Conservation (phyloP, 345 rosid species). For the Aquilaria yunnanensis region DNA sequence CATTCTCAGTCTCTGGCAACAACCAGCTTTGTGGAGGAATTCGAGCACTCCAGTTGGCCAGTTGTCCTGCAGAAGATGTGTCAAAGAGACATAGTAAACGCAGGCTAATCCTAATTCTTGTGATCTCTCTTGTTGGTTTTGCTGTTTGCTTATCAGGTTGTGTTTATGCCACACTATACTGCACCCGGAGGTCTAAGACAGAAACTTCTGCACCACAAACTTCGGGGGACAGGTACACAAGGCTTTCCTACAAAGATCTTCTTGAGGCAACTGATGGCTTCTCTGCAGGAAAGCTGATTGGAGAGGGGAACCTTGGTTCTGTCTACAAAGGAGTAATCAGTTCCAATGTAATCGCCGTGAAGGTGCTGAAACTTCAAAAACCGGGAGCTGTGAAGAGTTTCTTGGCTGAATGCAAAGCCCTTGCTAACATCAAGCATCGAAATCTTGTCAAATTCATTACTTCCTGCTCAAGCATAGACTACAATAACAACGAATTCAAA, state of each 20-base stretch:
- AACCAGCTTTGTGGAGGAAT: slow-evolving; percentile 9
- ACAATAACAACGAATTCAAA: slow-evolving; percentile 7
- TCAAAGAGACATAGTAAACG: no score
- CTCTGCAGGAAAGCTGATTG: not conserved
- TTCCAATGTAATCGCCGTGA: slow-evolving; percentile 4
- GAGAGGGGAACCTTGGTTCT: slow-evolving; percentile 6
- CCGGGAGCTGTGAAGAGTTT: slow-evolving; percentile 1
- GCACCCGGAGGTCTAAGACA: no score
- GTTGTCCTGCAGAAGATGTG: no score
- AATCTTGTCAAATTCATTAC: slow-evolving; percentile 15
- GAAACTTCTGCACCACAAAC: no score
- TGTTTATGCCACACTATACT: no score
- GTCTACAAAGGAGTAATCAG: slow-evolving; percentile 12
- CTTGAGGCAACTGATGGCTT: not conserved
- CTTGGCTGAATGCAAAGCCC: slow-evolving; percentile 7
- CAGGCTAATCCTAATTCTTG: no score
- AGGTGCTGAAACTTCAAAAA: slow-evolving; percentile 2
- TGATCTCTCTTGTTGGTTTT: no score
- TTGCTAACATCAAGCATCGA: slow-evolving; percentile 5
- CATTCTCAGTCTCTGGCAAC: slow-evolving; percentile 6
- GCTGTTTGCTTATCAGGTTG: no score
- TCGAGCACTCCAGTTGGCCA: no score
- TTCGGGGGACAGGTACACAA: no score
- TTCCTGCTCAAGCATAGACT: not conserved
- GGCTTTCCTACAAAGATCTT: slow-evolving; percentile 2